Evolutionary conservation across 495 filamentous ascomycete species (phyloP).

Genomic region (Penicillium arizonense): DNA sequence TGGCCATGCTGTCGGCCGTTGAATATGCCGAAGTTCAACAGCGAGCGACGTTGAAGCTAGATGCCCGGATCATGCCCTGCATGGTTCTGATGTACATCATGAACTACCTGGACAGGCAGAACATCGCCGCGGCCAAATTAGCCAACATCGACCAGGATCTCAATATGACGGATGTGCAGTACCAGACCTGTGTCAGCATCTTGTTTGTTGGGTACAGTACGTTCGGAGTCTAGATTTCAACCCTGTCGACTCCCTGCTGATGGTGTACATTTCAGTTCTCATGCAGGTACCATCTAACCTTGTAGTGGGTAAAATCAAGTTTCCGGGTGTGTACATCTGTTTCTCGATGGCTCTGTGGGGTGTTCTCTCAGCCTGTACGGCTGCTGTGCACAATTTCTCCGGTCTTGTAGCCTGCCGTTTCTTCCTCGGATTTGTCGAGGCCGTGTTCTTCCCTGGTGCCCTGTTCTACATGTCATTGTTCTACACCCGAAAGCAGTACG

Average conservation of each 20-base stretch:
- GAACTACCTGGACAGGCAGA: constrained; percentile 42
- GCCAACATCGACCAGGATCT: constrained; percentile 36
- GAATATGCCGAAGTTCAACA: constrained; percentile 14
- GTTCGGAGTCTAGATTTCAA: too few relatives aligned
- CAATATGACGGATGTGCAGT: constrained; percentile 34
- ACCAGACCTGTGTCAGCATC: constrained; percentile 50
- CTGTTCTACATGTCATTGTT: constrained; percentile 38
- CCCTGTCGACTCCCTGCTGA: neutral
- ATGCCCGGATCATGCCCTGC: constrained; percentile 43
- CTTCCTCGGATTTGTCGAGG: constrained; percentile 48
- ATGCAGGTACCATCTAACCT: constrained; percentile 45
- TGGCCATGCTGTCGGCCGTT: constrained; percentile 16
- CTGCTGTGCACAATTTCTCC: constrained; percentile 23
- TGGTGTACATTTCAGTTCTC: constrained; percentile 7
- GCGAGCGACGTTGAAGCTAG: constrained; percentile 32
- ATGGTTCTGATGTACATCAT: constrained; percentile 46
- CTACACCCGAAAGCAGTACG: constrained; percentile 43
- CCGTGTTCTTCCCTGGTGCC: constrained; percentile 42
- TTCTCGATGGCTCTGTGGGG: constrained; percentile 39
- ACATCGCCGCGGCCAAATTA: constrained; percentile 14
- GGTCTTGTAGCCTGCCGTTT: constrained; percentile 36
- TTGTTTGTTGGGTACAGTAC: constrained; percentile 46
- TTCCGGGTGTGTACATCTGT: constrained; percentile 14
- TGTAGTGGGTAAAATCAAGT: constrained; percentile 2
- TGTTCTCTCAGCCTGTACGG: constrained; percentile 21